Base-by-base conservation (phyloP, 768 basidiomycete genomes). In the Amanita exitialis region DNA sequence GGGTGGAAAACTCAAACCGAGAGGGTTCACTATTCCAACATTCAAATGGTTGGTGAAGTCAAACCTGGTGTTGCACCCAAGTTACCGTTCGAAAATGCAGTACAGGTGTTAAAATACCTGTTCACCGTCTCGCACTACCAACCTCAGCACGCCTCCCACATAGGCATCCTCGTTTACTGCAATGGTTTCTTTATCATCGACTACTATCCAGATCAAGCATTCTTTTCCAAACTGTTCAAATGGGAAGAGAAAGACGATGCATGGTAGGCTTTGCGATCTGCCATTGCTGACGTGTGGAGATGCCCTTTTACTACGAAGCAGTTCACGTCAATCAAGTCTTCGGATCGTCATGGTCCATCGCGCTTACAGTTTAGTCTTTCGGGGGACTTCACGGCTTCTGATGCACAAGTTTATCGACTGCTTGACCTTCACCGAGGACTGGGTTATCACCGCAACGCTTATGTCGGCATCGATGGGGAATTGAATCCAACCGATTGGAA, bases 181-280 rank as follows among this genome's bases (percentile, higher is more conserved):
- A 15, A 45, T 28, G 44, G 44, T 32, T 45, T 45, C 30, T 28
- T 45, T 30, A 45, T 32, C 44, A 45, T 45, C 16, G 27, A 45
- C 25, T 45, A 34, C 28, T 45, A 45, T 32, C 44, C 44, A 18
- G 44, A 45, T 45, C 27, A 15, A 28, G 44, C 44, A 28, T 45
- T 45, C 28, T 45, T 30, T 32, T 45, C 44, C 6, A 15, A 45
- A 16, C 44, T 45, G 27, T 45, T 30, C 16, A 28, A 12, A 30
- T 45, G 30, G 44, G 13, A 28, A n/a, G 25, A 28, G 27, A 28
- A 18, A 16, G 21, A 44, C 39, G 20, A 3, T 45, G 44, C 27
- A 28, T 18, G 25, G 28, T 12, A 30, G n/a, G 44, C 44, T 18
- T 45, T 45, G 28, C 9, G 16, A 45, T 15, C 9, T 15, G 28